phyloP scores from a whole-genome alignment of 1,139 yeast genomes.

The Scheffersomyces titani region DNA sequence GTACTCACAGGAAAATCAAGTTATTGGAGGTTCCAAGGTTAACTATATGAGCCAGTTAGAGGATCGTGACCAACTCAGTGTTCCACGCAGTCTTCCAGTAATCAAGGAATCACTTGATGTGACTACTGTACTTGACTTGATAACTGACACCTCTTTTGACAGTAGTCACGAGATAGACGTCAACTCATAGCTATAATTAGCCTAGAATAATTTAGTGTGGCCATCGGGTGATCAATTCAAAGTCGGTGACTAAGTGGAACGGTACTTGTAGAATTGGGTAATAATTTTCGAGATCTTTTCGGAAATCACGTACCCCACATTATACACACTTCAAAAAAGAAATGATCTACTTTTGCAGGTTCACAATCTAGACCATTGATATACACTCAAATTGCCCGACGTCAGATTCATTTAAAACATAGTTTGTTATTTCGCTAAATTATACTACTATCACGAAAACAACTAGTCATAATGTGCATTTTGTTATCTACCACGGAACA shows the following conservation, averaged over 20 bases:
- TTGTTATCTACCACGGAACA: constrained; percentile 60
- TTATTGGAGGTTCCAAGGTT: background rate
- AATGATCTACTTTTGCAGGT: background rate
- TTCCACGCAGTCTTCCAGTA: background rate
- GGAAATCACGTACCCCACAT: background rate
- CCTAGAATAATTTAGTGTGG: background rate
- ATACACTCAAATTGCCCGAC: background rate
- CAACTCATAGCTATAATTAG: background rate
- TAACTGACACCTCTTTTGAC: constrained; percentile 16
- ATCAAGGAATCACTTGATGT: background rate
- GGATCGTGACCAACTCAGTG: constrained; percentile 1
- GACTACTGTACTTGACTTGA: background rate
- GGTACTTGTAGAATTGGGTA: background rate
- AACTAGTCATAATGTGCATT: constrained; percentile 55
- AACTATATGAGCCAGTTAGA: background rate
- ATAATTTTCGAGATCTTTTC: background rate
- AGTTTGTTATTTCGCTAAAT: background rate
- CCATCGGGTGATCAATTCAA: background rate
- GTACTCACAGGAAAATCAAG: background rate
- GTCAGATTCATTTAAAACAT: background rate
- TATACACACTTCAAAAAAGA: background rate
- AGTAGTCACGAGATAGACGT: constrained; percentile 16
- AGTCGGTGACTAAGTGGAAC: background rate
- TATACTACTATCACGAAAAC: background rate
- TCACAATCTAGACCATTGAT: background rate